Conservation (phyloP, 1,284 basidiomycete genomes). For the Tranzscheliella williamsii region DNA sequence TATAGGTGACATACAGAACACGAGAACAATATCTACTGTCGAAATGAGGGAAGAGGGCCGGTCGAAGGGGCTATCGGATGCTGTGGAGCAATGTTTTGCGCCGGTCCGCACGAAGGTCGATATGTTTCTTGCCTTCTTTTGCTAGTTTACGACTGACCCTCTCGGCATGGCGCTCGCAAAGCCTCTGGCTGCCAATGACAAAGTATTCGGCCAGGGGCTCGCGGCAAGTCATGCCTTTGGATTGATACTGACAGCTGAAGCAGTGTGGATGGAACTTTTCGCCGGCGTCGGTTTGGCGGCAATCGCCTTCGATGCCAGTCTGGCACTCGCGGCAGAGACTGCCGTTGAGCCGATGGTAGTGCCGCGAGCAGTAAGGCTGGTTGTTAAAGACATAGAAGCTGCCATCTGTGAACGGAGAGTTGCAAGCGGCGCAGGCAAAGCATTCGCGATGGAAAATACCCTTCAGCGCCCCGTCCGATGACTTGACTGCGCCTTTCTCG, state of each 20-base stretch:
- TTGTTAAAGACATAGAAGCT: constrained; percentile 50
- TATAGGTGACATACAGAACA: too few relatives aligned
- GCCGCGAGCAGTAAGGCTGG: constrained; percentile 45
- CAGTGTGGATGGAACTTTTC: constrained; percentile 46
- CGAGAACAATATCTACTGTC: too few relatives aligned
- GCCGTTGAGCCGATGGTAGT: constrained; percentile 45
- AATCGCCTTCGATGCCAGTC: constrained; percentile 47
- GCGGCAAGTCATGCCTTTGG: constrained; percentile 7
- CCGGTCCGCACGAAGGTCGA: constrained; percentile 28
- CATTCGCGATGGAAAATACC: constrained; percentile 44
- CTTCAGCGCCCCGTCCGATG: constrained; percentile 45
- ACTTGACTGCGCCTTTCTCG: constrained; percentile 44
- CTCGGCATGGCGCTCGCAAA: constrained; percentile 44
- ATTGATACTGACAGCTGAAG: constrained; percentile 43
- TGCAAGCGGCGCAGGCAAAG: constrained; percentile 49
- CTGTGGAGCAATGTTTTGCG: constrained; percentile 40
- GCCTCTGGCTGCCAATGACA: constrained; percentile 26
- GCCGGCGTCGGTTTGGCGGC: constrained; percentile 47
- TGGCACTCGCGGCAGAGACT: constrained; percentile 44
- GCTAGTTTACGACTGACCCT: constrained; percentile 21
- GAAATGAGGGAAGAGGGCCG: too few relatives aligned
- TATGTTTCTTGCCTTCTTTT: constrained; percentile 18
- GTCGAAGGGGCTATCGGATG: constrained; percentile 7
- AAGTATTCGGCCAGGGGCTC: constrained; percentile 35
- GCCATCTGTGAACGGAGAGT: constrained; percentile 38